Evolutionary conservation across 495 filamentous ascomycete genomes (phyloP).

Genomic region (Aspergillus nanangensis): DNA sequence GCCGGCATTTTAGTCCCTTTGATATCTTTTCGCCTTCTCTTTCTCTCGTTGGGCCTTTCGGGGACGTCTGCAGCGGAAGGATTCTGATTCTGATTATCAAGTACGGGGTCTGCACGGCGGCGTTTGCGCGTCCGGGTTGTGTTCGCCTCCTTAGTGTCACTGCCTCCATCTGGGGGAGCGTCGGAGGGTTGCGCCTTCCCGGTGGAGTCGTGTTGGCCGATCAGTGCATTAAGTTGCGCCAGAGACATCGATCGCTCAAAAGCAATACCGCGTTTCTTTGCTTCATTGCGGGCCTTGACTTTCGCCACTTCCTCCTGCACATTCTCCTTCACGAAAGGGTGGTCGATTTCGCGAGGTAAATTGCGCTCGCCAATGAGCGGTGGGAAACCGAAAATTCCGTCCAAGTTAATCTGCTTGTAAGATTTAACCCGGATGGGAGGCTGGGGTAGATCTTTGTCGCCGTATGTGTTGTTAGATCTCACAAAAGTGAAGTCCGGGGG

Average conservation of each 20-base stretch:
- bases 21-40: too few relatives aligned
- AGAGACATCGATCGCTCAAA: constrained; percentile 12
- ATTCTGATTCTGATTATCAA: too few relatives aligned
- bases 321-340: constrained; percentile 15
- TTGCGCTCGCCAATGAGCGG: constrained; percentile 39
- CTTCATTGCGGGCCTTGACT: constrained; percentile 17
- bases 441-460: constrained; percentile 21
- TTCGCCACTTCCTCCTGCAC: constrained; percentile 13
- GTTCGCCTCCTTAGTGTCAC: too few relatives aligned
- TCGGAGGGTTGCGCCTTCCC: not conserved
- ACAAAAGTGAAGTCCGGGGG: constrained; percentile 20
- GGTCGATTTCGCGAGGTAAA: constrained; percentile 14
- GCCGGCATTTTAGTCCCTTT: too few relatives aligned
- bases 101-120: too few relatives aligned
- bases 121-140: too few relatives aligned
- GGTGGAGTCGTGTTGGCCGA: constrained; percentile 9
- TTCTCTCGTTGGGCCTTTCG: too few relatives aligned
- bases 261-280: constrained; percentile 10
- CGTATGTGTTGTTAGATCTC: constrained; percentile 26
- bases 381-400: constrained; percentile 34
- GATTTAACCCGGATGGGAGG: constrained; percentile 30
- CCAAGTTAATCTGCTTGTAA: constrained; percentile 22
- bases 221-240: constrained; percentile 9
- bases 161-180: not conserved
- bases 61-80: too few relatives aligned